Evolutionary conservation across 1,284 basidiomycete species (phyloP).

Genomic region (Sporisorium scitamineum): DNA sequence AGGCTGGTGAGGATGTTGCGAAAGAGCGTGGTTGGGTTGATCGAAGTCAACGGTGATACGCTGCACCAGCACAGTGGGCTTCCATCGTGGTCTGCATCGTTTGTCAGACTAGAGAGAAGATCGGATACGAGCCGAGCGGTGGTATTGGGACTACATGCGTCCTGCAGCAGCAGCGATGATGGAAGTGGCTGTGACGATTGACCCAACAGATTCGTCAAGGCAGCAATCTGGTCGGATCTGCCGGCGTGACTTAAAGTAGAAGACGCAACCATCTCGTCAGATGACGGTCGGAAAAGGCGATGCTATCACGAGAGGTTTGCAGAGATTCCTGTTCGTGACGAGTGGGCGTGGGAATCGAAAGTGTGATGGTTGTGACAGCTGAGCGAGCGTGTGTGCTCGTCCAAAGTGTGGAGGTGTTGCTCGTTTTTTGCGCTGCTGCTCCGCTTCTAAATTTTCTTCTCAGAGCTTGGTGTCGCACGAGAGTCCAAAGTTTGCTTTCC

Average conservation of each 20-base stretch:
- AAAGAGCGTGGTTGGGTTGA: slow-evolving; percentile 42
- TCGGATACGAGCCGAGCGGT: slow-evolving; percentile 37
- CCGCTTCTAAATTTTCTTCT: neutral
- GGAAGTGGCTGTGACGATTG: slow-evolving; percentile 35
- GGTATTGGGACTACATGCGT: slow-evolving; percentile 48
- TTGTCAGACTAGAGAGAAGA: slow-evolving; percentile 17
- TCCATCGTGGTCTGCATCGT: neutral
- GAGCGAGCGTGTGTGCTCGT: neutral
- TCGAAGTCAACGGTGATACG: slow-evolving; percentile 44
- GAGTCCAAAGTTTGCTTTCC: too few species aligned
- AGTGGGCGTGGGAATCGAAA: neutral
- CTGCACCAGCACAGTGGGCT: slow-evolving; percentile 24
- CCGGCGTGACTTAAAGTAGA: slow-evolving; percentile 16
- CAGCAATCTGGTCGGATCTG: slow-evolving; percentile 23
- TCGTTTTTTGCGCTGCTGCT: neutral
- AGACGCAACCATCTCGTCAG: slow-evolving; percentile 5
- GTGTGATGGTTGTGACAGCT: neutral
- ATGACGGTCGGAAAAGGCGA: neutral
- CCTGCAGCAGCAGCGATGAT: slow-evolving; percentile 40
- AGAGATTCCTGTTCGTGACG: neutral
- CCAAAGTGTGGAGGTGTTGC: neutral
- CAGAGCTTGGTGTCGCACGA: too few species aligned
- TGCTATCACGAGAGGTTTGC: neutral
- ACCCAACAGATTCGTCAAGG: slow-evolving; percentile 29
- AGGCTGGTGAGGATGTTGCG: slow-evolving; percentile 40